Evolutionary conservation across 2,329 filamentous ascomycete species (phyloP).

Genomic region (Cladosporium austrohemisphaericum): DNA sequence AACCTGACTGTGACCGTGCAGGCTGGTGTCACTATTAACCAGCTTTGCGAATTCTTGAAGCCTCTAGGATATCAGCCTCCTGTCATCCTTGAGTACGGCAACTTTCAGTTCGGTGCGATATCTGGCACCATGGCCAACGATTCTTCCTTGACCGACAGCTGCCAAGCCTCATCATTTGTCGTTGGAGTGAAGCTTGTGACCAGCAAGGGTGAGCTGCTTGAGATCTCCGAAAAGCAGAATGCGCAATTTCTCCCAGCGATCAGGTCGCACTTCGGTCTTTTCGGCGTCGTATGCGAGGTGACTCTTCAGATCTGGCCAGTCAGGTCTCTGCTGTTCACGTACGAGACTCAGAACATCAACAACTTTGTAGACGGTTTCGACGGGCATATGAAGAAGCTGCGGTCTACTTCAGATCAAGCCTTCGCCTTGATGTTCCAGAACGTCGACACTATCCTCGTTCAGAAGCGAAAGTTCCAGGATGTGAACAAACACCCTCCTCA

Average conservation of each 20-base stretch:
- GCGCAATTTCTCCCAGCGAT: conserved; percentile 12
- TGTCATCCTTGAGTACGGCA: conserved; percentile 18
- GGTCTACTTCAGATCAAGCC: conserved; percentile 8
- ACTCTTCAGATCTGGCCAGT: conserved; percentile 12
- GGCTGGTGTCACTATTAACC: conserved; percentile 10
- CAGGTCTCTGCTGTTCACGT: conserved; percentile 15
- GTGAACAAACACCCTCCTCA: neutral
- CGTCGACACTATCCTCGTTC: conserved; percentile 14
- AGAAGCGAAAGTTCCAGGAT: conserved; percentile 12
- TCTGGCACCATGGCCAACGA: conserved; percentile 15
- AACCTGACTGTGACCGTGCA: conserved; percentile 16
- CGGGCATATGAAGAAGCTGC: conserved; percentile 4
- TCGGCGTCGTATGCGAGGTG: conserved; percentile 16
- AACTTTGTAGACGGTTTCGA: conserved; percentile 5
- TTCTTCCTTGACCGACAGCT: conserved; percentile 7
- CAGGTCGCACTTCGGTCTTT: conserved; percentile 16
- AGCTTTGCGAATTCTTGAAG: conserved; percentile 15
- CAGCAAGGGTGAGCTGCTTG: conserved; percentile 5
- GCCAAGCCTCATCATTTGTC: conserved; percentile 14
- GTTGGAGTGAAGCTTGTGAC: conserved; percentile 17
- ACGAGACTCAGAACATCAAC: conserved; percentile 7
- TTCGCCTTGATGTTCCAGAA: conserved; percentile 17
- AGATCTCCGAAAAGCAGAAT: conserved; percentile 15
- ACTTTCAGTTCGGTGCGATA: conserved; percentile 16
- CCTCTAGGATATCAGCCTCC: conserved; percentile 14